Percentiles rank a stretch among this genome's conserved stretches.
Conservation (phyloP, 179 eudicot genomes). For the Drosera spatulata region DNA sequence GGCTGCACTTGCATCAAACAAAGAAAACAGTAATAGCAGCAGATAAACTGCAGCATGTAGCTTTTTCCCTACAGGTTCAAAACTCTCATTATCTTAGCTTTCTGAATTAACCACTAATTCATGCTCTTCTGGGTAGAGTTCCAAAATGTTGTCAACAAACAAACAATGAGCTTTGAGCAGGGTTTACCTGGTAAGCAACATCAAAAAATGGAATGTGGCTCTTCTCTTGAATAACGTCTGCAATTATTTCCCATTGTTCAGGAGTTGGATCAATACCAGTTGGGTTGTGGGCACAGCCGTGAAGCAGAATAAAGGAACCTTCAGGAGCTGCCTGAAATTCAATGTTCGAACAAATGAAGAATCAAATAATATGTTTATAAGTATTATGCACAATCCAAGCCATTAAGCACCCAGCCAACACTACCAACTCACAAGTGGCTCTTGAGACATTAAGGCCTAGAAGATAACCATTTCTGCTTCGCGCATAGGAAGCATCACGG, state of each 20-base stretch:
- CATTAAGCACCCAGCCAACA: too few relatives aligned
- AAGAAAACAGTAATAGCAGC: too few relatives aligned
- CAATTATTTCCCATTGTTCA: conserved; percentile 84
- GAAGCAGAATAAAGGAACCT: conserved; percentile 91
- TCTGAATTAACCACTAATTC: too few relatives aligned
- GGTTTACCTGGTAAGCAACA: conserved; percentile 88
- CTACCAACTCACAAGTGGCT: too few relatives aligned
- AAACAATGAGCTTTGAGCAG: not conserved
- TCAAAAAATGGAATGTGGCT: conserved; percentile 89
- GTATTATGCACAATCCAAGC: too few relatives aligned
- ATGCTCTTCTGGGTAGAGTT: not conserved
- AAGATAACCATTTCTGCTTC: too few relatives aligned
- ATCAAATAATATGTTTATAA: not conserved
- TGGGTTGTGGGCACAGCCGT: conserved; percentile 98
- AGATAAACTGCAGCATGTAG: too few relatives aligned
- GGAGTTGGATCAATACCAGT: conserved; percentile 97
- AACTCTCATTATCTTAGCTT: too few relatives aligned
- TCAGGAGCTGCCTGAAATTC: conserved; percentile 78
- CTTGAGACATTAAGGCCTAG: too few relatives aligned
- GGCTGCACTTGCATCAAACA: too few relatives aligned
- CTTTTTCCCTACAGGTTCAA: too few relatives aligned
- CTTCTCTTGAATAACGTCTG: conserved; percentile 83
- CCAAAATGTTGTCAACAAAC: not conserved
- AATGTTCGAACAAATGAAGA: not conserved
- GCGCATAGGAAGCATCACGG: too few relatives aligned